Base-by-base conservation (phyloP, 1,139 yeast genomes). In the Taphrina flavorubra region DNA sequence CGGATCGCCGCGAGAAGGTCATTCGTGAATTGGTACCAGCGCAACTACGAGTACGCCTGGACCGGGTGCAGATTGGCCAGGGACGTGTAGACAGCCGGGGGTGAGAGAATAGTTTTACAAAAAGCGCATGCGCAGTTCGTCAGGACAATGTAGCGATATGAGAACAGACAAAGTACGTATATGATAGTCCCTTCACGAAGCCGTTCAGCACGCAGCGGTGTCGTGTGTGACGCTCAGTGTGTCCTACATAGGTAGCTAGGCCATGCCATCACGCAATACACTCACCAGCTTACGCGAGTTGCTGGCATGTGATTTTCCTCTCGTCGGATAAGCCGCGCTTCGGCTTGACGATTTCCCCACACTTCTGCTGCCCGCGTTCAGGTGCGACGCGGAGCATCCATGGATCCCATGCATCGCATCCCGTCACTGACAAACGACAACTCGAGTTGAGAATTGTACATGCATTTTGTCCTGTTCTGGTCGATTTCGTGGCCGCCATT, bases 1-100 rank as follows among this genome's bases (percentile, higher is more conserved):
- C 58, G 74, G 11, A 60, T 72, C 20, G 69, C 72, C 1, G 72
- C 69, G n/a, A 42, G 74, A 16, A 62, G 69, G 16, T 68, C 71
- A 55, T 73, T 73, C 53, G 65, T 73, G 47, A 73, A 73, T 56
- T 73, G 74, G 73, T 73, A 73, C 63, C 74, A 73, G 69, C 69
- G 74, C 46, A 66, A 61, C 36, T 73, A 73, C 58, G 61, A 64
- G 25, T 73, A 57, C 37, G 73, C 74, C 14, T 73, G 73, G 72
- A 64, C 68, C 40, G 73, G 74, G 34, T 74, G 69, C 20, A 51
- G 74, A 58, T 51, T 72, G 44, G 74, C 70, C 31, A 69, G 68
- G 58, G 58, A 53, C 34, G 11, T 49, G 34, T 49, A 39, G 53
- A 20, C 4, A 0, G 14, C 34, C 1, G 11, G 16, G 5, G 11